These are phyloP conservation scores for Umbilicaria muhlenbergii DNA, from an alignment of 495 filamentous ascomycete species.

Conservation along the genomic window DNA sequence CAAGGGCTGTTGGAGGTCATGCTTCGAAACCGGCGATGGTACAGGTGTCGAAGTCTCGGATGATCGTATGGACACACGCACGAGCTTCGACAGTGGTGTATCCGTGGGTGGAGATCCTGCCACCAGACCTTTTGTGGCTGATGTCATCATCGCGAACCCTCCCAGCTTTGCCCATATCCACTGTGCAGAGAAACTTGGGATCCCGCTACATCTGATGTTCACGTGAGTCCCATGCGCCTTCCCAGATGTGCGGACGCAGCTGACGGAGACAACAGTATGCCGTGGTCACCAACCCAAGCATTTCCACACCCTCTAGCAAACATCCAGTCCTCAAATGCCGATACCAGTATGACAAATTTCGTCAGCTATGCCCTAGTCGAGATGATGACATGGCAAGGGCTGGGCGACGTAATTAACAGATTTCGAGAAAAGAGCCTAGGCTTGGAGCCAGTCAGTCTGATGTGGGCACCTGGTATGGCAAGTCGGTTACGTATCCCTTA, in stretches of 20 bases:
- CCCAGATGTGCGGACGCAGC: not conserved
- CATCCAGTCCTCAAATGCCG: constrained; percentile 32
- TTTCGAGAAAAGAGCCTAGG: constrained; percentile 50
- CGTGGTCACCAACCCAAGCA: constrained; percentile 35
- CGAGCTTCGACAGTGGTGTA: constrained; percentile 21
- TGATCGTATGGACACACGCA: constrained; percentile 14
- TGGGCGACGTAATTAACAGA: constrained; percentile 61
- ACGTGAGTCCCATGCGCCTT: constrained; percentile 31
- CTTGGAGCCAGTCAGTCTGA: constrained; percentile 48
- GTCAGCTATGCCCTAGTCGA: constrained; percentile 62
- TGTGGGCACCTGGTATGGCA: constrained; percentile 50
- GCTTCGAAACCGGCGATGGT: constrained; percentile 46
- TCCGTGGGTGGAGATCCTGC: constrained; percentile 16
- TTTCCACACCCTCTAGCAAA: constrained; percentile 43
- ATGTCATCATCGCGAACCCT: constrained; percentile 74
- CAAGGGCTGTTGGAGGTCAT: constrained; percentile 66
- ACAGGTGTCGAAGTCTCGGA: constrained; percentile 34
- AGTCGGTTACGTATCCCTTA: constrained; percentile 53
- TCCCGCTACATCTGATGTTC: constrained; percentile 73
- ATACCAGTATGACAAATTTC: constrained; percentile 48
- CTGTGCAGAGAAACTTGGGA: constrained; percentile 64
- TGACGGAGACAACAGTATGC: constrained; percentile 31
- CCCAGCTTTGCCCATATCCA: constrained; percentile 71
- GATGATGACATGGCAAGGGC: constrained; percentile 67
- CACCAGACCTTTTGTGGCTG: constrained; percentile 53